Evolutionary conservation across 352 stramenopile species (phyloP), one percentile per base, ranked within the genome.

Genomic region (Phytopythium chamaehyphon): DNA sequence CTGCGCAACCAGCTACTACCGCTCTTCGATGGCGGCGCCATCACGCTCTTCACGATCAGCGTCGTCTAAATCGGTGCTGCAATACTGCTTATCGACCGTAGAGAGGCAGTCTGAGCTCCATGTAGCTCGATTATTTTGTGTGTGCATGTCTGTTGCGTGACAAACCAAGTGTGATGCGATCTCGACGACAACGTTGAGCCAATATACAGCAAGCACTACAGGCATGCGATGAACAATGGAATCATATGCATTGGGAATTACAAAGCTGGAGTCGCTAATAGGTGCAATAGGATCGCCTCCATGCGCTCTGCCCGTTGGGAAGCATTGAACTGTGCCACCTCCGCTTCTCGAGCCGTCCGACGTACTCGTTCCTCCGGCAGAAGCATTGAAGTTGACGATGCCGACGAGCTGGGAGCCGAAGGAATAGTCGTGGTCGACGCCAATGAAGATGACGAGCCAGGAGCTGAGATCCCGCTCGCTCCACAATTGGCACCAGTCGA

Each of bases 21-120:
- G 47, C 90, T 99, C 55, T 99, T 98, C 68, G 96, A 99, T 66
- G 94, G 93, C 56, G 73, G 93, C 48, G 94, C 88, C 40, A 98
- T 99, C 65, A 96, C 96, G 59, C 73, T 99, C 28, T 99, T 99
- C 58, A 95, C 84, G 47, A 95, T 95, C 66, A 93, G 82, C 44
- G 84, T 95, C 18, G 60, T 93, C 42, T 90, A 89, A 69, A 16
- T 36, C 21, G 10, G 7, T 24, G 22, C 5, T 22, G 22, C 23
- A 5, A 47, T 24, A 26, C 23, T 47, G 42, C 42, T 36, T 33
- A 18, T 47, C 23, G 42, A 47, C 31, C 42, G 42, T 31, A 35
- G 42, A 47, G 42, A 22, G 0, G 28, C 28, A 33, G 28, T 33
- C 28, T 33, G 28, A 5, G 28, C 5, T 5, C 28, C 9, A 5